Base-by-base conservation (phyloP, 176 grass and related monocot genomes). In the Cenchrus americanus region DNA sequence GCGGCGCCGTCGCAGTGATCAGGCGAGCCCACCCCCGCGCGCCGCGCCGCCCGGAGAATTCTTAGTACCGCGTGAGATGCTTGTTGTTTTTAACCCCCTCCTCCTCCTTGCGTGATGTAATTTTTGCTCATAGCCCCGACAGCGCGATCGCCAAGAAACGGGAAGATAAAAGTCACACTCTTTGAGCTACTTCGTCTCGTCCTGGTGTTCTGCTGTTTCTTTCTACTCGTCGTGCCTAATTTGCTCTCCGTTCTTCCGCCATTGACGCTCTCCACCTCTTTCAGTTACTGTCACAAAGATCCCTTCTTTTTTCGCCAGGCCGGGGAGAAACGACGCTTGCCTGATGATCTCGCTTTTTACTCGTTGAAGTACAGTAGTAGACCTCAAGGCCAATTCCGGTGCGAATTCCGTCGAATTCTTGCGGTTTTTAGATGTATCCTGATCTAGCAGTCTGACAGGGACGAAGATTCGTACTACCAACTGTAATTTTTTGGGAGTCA, bases 131-230 rank as follows among this genome's bases (percentile, higher is more conserved):
- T 58, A 49, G 79, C 54, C 47, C 3, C 55, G 82, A 85, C n/a
- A n/a, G n/a, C n/a, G 77, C 82, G 87, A 85, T 84, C 22, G 37
- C 66, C 5, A 67, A 72, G 84, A 78, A 90, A 86, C 73, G 41
- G 83, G 78, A 86, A 77, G 10, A 37, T 37, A 78, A 76, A 26
- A 58, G 18, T 18, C 23, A 71, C 88, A 82, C 27, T 83, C 73
- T 82, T 82, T 82, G 88, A 82, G 73, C 83, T 82, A 81, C 57
- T 49, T 44, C 43, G 1, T 37, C 4, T 37, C 49, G 5, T 14
- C 30, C 46, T 24, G 22, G 66, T 24, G 52, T 14, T 10, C 14
- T 19, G 46, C 47, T 52, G 24, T 73, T 84, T 75, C 32, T 68
- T 37, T 37, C 34, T 37, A 34, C 44, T 47, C 44, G 47, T 47